A percentile compares a stretch with the other conserved stretches of the same genome.
These are phyloP conservation scores for Lachnellula willkommii DNA, from an alignment of 2,329 filamentous ascomycete species.

Conservation along the genomic window DNA sequence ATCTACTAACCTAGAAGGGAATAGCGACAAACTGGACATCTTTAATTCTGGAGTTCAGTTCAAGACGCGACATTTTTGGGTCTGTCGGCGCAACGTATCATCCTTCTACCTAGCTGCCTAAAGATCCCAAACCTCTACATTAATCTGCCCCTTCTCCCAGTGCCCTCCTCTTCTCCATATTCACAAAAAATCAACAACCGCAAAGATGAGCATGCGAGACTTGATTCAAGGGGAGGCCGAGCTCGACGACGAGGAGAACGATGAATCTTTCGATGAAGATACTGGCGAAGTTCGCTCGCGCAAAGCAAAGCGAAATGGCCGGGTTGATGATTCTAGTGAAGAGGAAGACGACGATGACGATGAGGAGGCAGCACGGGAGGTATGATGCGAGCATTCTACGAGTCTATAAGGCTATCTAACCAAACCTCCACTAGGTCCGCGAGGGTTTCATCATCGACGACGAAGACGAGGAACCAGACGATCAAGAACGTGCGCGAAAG, in stretches of 20 bases:
- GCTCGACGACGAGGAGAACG: slow-evolving; percentile 78
- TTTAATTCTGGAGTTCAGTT: background rate
- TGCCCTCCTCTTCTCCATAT: background rate
- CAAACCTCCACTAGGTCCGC: slow-evolving; percentile 56
- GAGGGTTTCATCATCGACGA: slow-evolving; percentile 97
- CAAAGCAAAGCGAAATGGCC: slow-evolving; percentile 35
- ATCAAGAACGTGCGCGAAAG: slow-evolving; percentile 45
- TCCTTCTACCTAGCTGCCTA: background rate
- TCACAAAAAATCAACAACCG: slow-evolving; percentile 9
- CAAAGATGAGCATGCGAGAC: slow-evolving; percentile 65
- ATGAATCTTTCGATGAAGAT: slow-evolving; percentile 76
- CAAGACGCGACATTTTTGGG: background rate
- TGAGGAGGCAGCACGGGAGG: slow-evolving; percentile 73
- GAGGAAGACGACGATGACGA: slow-evolving; percentile 92
- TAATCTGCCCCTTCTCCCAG: background rate
- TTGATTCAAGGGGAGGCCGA: slow-evolving; percentile 82
- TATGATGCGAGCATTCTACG: slow-evolving; percentile 34
- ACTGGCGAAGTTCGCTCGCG: slow-evolving; percentile 53
- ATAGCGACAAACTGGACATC: no score
- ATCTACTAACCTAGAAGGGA: background rate
- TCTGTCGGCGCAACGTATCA: background rate
- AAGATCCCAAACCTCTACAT: slow-evolving; percentile 5
- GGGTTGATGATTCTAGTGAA: slow-evolving; percentile 78
- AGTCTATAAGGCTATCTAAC: slow-evolving; percentile 11
- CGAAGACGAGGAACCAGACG: slow-evolving; percentile 68